Evolutionary conservation across 441 rosid species (phyloP).

Genomic region (Gossypium lobatum): DNA sequence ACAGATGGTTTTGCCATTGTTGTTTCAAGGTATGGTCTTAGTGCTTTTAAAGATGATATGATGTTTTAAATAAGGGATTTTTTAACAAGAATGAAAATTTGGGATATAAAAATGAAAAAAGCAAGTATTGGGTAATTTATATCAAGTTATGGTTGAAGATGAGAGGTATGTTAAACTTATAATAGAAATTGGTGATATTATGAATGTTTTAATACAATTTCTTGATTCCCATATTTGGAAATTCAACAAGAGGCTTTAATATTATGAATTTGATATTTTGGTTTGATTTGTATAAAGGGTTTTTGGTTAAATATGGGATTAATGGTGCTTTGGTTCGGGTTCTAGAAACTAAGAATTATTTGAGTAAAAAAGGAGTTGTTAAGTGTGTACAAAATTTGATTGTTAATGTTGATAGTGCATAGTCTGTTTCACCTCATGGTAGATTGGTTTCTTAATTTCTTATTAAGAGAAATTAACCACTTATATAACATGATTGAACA

Average conservation of each 20-base stretch:
- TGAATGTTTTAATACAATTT: conserved; percentile 42
- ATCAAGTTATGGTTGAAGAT: conserved; percentile 46
- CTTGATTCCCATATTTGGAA: conserved; percentile 48
- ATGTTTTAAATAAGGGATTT: conserved; percentile 74
- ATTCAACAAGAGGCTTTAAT: conserved; percentile 55
- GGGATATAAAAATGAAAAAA: conserved; percentile 73
- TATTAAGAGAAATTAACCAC: conserved; percentile 19
- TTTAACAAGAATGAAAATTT: conserved; percentile 80
- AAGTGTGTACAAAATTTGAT: conserved; percentile 62
- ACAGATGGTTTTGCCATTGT: conserved; percentile 64
- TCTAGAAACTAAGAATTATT: conserved; percentile 48
- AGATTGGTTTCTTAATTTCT: conserved; percentile 39
- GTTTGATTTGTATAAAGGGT: conserved; percentile 39
- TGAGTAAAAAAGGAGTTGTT: conserved; percentile 48
- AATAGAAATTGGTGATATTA: conserved; percentile 43
- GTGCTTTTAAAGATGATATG: conserved; percentile 68
- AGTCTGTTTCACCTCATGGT: conserved; percentile 93
- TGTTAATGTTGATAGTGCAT: conserved; percentile 77
- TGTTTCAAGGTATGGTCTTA: conserved; percentile 47
- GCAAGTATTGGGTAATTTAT: conserved; percentile 54
- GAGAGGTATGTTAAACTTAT: conserved; percentile 49
- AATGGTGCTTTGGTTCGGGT: conserved; percentile 67
- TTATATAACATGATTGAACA: not conserved
- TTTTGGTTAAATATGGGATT: conserved; percentile 55
- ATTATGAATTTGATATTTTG: conserved; percentile 49